Conservation (phyloP, 306 rosid genomes). For the Malus fusca region DNA sequence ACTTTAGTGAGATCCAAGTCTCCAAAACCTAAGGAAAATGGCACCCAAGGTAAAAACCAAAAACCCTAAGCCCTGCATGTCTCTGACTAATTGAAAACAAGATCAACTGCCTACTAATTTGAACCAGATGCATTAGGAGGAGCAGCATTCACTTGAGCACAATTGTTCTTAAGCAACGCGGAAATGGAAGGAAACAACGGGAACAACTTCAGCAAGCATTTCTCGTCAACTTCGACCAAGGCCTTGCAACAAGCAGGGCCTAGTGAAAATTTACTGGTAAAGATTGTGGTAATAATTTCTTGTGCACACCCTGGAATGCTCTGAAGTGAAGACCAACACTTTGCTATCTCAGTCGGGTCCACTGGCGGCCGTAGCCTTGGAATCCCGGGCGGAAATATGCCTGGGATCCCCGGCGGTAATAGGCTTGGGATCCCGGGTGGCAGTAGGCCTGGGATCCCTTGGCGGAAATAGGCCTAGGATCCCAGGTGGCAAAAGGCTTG, state of each 20-base stretch:
- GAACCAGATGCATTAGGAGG: not conserved
- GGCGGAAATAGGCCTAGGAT: not conserved
- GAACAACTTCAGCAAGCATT: conserved; percentile 13
- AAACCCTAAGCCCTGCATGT: not conserved
- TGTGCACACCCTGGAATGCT: not conserved
- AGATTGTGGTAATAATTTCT: not conserved
- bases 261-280: not conserved
- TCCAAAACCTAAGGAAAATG: not conserved
- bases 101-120: not conserved
- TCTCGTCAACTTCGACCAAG: not conserved
- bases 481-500: not conserved
- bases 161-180: not conserved
- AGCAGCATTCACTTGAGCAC: not conserved
- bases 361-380: not conserved
- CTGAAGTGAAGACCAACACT: conserved; percentile 2
- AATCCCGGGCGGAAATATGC: not conserved
- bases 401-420: not conserved
- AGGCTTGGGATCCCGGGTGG: not conserved
- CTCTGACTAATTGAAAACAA: not conserved
- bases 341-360: not conserved
- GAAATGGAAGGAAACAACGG: conserved; percentile 9
- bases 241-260: conserved; percentile 16
- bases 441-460: not conserved
- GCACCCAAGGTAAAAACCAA: not conserved
- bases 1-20: not conserved